Evolutionary conservation across 2,329 filamentous ascomycete species (phyloP), one percentile per base, ranked within the genome.

Genomic region (Diplodia mutila): DNA sequence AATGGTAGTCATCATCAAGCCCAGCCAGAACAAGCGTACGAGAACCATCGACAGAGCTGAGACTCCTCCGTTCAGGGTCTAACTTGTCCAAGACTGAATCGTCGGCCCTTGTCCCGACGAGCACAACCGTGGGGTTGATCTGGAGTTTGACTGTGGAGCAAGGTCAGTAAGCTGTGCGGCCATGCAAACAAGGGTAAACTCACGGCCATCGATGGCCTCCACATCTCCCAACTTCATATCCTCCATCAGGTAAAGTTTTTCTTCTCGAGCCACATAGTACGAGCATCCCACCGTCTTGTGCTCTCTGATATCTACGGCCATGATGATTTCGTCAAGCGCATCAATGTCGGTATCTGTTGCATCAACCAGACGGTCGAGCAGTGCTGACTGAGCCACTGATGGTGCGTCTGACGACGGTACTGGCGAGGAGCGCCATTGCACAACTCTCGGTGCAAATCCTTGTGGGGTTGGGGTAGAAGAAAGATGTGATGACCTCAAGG

Each of bases 301-400:
- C n/a, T 89, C 85, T 69, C 85, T 88, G 76, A 94, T 84, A 68
- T 96, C 89, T 27, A 97, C 82, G 0, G 92, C 91, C 88, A 97
- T 92, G 68, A 97, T 85, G 29, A 93, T 80, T 74, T 95, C 91
- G 67, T 87, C 85, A 46, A 89, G 75, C 0, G 81, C 75, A 67
- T 89, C 87, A 9, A 73, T 70, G 5, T 74, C 73, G 8, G 65
- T 66, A 42, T 83, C 81, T 4, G 27, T 18, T n/a, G 29, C 59
- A 42, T 82, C 78, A 61, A 80, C 78, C 18, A 29, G 53, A 16
- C 23, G 48, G 25, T 70, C 34, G 18, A 49, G 11, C 14, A 32
- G 29, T 16, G 42, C 27, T 14, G 52, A 57, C 23, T 55, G 53
- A 18, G 25, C 53, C 4, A 32, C 53, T 21, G 57, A 48, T n/a